Percentiles rank a stretch among this genome's conserved stretches.
Conservation (phyloP, 108 stramenopile genomes). For the Cyclotella choctawhatcheeana region DNA sequence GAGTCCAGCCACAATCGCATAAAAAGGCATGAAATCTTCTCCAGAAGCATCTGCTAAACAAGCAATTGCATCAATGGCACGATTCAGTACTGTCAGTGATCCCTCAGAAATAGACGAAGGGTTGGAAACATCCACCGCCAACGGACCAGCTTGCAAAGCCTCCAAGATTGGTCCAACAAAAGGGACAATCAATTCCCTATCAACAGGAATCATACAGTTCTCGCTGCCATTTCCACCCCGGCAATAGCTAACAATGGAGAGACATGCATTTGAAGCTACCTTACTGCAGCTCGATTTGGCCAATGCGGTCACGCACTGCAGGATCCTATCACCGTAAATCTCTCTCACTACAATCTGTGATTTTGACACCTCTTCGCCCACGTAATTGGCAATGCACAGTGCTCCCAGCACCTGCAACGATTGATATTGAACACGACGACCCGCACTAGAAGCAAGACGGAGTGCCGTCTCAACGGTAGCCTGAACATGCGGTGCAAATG, state of each 20-base stretch:
- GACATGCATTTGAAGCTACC: slow-evolving; percentile 69
- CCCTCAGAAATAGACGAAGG: slow-evolving; percentile 37
- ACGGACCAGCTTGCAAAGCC: slow-evolving; percentile 63
- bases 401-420: slow-evolving; percentile 71
- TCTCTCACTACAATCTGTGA: slow-evolving; percentile 32
- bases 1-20: slow-evolving; percentile 69
- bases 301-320: slow-evolving; percentile 44
- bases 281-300: slow-evolving; percentile 55
- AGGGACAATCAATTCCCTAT: slow-evolving; percentile 44
- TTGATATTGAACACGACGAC: slow-evolving; percentile 64
- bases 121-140: slow-evolving; percentile 55
- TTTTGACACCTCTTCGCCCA: slow-evolving; percentile 25
- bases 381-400: slow-evolving; percentile 50
- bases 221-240: slow-evolving; percentile 46
- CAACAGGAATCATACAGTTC: slow-evolving; percentile 44
- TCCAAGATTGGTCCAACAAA: slow-evolving; percentile 56
- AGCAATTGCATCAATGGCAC: slow-evolving; percentile 72
- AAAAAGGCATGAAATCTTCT: slow-evolving; percentile 71
- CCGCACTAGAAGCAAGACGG: slow-evolving; percentile 30
- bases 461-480: slow-evolving; percentile 61
- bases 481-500: slow-evolving; percentile 58
- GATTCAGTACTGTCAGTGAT: slow-evolving; percentile 54
- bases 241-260: slow-evolving; percentile 69
- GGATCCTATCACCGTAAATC: slow-evolving; percentile 34
- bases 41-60: slow-evolving; percentile 71